These are phyloP conservation scores for Barbarea vulgaris DNA, from an alignment of 345 rosid species.

Conservation along the genomic window DNA sequence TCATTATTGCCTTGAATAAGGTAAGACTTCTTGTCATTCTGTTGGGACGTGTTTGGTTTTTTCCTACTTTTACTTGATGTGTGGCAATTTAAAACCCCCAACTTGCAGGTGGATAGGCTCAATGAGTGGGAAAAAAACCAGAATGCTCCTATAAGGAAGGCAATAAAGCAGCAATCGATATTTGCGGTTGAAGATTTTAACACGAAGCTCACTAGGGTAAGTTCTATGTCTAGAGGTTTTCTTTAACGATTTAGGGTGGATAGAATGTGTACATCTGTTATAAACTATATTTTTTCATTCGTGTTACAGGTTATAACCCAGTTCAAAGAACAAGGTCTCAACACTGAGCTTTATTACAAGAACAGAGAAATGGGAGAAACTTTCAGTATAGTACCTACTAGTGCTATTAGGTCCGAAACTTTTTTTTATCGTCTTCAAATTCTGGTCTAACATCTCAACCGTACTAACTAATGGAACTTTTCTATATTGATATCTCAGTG, in stretches of 20 bases:
- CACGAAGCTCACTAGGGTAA: slow-evolving; percentile 66
- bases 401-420: slow-evolving; percentile 74
- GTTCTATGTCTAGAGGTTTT: slow-evolving; percentile 9
- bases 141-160: slow-evolving; percentile 72
- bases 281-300: neutral
- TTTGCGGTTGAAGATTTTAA: slow-evolving; percentile 74
- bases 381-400: slow-evolving; percentile 82
- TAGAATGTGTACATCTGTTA: neutral
- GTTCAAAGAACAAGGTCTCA: slow-evolving; percentile 86
- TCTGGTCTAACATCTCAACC: neutral
- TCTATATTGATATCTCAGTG: slow-evolving; percentile 52
- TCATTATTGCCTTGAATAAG: slow-evolving; percentile 93
- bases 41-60: slow-evolving; percentile 12
- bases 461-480: slow-evolving; percentile 30
- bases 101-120: slow-evolving; percentile 78
- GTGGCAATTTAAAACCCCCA: slow-evolving; percentile 5
- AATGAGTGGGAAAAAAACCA: slow-evolving; percentile 78
- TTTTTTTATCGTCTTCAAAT: slow-evolving; percentile 7
- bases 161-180: slow-evolving; percentile 69
- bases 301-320: slow-evolving; percentile 61
- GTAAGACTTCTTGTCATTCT: slow-evolving; percentile 44
- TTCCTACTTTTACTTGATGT: slow-evolving; percentile 3
- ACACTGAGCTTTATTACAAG: slow-evolving; percentile 79
- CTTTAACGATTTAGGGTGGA: neutral
- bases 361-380: slow-evolving; percentile 85